These are phyloP conservation scores for Gamsiella multidivaricata DNA, from an alignment of 192 early-diverging fungal genomes.

Conservation along the genomic window DNA sequence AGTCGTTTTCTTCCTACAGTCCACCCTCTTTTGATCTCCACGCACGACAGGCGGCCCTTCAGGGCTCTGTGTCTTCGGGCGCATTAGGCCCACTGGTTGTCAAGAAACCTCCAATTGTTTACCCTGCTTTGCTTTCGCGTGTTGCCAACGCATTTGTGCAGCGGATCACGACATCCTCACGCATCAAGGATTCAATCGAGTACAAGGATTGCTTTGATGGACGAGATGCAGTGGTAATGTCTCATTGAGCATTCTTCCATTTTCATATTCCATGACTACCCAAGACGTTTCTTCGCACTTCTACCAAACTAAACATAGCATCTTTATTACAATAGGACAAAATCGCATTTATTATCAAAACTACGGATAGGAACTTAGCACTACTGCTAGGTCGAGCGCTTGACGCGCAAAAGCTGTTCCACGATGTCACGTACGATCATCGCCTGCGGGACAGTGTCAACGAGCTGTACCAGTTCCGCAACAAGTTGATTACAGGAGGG, in stretches of 20 bases:
- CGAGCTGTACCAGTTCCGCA: slow-evolving; percentile 87
- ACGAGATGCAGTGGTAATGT: slow-evolving; percentile 82
- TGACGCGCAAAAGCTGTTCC: slow-evolving; percentile 91
- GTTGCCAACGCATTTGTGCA: slow-evolving; percentile 75
- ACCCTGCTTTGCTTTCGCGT: slow-evolving; percentile 77
- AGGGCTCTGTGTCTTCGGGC: slow-evolving; percentile 23
- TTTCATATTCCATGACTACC: background rate
- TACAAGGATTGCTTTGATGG: slow-evolving; percentile 90
- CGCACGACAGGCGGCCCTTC: slow-evolving; percentile 25
- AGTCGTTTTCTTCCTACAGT: slow-evolving; percentile 41
- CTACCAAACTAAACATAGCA: too few species aligned
- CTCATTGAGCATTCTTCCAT: background rate
- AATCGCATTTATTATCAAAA: slow-evolving; percentile 80
- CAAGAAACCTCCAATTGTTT: slow-evolving; percentile 65
- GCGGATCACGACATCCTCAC: slow-evolving; percentile 67
- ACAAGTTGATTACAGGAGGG: slow-evolving; percentile 51
- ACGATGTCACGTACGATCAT: slow-evolving; percentile 90
- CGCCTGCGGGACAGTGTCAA: slow-evolving; percentile 85
- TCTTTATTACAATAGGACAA: slow-evolving; percentile 67
- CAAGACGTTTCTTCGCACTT: too few species aligned
- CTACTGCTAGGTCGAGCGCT: slow-evolving; percentile 89
- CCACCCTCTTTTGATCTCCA: slow-evolving; percentile 24
- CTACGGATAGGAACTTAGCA: slow-evolving; percentile 88
- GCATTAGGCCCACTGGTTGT: slow-evolving; percentile 24
- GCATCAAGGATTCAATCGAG: slow-evolving; percentile 82